Conservation (phyloP, 768 basidiomycete species). For the Russula emetica region DNA sequence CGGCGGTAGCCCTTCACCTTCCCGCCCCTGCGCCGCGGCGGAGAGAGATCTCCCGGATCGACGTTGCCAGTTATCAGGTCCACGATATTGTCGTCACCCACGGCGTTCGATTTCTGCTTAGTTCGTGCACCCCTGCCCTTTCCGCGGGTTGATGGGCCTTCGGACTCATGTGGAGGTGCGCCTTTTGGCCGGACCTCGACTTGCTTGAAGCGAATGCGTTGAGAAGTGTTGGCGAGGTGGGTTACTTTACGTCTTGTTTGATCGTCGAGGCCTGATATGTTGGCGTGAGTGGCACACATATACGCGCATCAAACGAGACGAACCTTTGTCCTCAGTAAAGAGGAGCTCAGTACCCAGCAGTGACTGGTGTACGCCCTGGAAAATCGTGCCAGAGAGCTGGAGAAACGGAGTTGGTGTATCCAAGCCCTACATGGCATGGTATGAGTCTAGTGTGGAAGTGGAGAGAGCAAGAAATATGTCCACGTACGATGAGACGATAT, state of each 20-base stretch:
- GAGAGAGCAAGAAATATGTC: background rate
- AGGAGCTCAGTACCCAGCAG: constrained; percentile 73
- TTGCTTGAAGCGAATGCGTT: constrained; percentile 69
- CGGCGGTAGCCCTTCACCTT: constrained; percentile 3
- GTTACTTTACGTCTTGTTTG: constrained; percentile 47
- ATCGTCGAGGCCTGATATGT: constrained; percentile 41
- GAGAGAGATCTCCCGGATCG: constrained; percentile 2
- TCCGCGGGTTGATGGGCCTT: background rate
- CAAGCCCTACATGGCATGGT: constrained; percentile 45
- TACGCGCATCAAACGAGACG: background rate
- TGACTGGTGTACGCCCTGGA: constrained; percentile 63
- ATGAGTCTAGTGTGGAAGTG: background rate
- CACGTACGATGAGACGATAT: constrained; percentile 70
- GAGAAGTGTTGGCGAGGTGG: constrained; percentile 58
- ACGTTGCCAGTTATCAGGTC: constrained; percentile 19
- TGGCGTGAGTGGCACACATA: background rate
- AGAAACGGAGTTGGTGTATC: constrained; percentile 75
- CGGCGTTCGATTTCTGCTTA: constrained; percentile 1
- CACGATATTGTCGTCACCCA: constrained; percentile 8
- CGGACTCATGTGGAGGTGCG: background rate
- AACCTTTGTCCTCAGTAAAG: constrained; percentile 67
- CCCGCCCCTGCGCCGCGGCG: background rate
- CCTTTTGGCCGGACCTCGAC: constrained; percentile 52
- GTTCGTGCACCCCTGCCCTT: constrained; percentile 11
- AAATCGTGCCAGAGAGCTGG: constrained; percentile 69